Conservation (phyloP, 2,329 filamentous ascomycete species). For the Fusarium liriodendri region DNA sequence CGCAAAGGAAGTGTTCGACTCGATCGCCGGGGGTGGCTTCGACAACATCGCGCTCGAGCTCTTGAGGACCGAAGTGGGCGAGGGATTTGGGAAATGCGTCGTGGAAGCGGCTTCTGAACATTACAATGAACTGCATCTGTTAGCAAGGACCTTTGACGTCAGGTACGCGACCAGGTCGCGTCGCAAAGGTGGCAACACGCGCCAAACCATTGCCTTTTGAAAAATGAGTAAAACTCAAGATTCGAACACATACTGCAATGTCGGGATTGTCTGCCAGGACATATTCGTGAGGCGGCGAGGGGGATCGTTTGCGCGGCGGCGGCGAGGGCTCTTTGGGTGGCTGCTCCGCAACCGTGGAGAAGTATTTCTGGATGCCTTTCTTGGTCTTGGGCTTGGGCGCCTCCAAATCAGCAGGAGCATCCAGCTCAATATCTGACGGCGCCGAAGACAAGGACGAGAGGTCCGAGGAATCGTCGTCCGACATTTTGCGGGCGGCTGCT, state of each 20-base stretch:
- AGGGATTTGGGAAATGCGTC: constrained; percentile 90
- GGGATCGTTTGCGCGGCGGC: constrained; percentile 80
- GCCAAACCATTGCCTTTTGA: constrained; percentile 45
- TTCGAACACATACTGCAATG: constrained; percentile 84
- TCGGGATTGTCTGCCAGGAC: constrained; percentile 90
- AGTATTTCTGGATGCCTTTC: constrained; percentile 74
- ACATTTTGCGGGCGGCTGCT: constrained; percentile 57
- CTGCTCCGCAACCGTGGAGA: constrained; percentile 66
- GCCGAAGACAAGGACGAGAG: constrained; percentile 68
- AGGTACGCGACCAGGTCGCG: constrained; percentile 65
- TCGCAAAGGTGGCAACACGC: constrained; percentile 54
- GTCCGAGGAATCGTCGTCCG: constrained; percentile 72
- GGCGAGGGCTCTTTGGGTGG: constrained; percentile 70
- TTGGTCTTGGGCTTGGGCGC: constrained; percentile 60
- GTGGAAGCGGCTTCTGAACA: constrained; percentile 94
- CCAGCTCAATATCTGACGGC: constrained; percentile 61
- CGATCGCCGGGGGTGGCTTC: constrained; percentile 84
- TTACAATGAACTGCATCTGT: constrained; percentile 86
- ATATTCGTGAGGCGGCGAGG: constrained; percentile 91
- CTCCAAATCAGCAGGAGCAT: constrained; percentile 53
- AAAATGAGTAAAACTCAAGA: constrained; percentile 9
- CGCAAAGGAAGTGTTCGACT: constrained; percentile 89
- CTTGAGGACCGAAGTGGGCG: constrained; percentile 91
- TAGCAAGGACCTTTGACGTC: constrained; percentile 48
- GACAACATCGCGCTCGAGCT: constrained; percentile 88